phyloP scores from a whole-genome alignment of 257 asterid genomes.

The Nicotiana noctiflora region DNA sequence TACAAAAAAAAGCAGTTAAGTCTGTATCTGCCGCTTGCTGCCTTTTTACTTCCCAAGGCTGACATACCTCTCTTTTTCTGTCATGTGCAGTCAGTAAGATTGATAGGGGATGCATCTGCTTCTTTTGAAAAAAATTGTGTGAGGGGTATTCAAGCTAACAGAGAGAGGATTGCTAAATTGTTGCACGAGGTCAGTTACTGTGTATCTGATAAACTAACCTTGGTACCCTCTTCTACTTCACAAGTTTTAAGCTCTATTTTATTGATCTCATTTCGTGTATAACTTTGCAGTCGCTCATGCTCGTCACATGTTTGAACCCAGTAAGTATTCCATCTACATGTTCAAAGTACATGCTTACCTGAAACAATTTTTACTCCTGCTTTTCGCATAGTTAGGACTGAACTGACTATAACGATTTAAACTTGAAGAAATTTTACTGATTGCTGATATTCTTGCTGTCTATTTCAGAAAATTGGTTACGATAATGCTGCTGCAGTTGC shows the following conservation, averaged over 20 bases:
- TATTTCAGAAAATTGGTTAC: conserved; percentile 81
- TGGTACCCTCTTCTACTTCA: neutral
- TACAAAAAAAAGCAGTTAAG: too few relatives aligned
- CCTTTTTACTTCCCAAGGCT: neutral
- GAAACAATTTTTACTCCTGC: neutral
- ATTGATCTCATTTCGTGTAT: conserved; percentile 9
- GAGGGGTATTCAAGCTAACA: conserved; percentile 88
- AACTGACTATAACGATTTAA: neutral
- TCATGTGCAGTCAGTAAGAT: conserved; percentile 61
- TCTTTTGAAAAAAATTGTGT: conserved; percentile 97
- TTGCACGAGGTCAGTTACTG: conserved; percentile 68
- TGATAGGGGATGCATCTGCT: conserved; percentile 91
- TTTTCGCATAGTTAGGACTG: neutral
- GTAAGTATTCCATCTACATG: conserved; percentile 36
- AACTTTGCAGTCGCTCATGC: conserved; percentile 91
- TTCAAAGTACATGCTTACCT: neutral
- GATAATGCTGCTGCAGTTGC: conserved; percentile 97
- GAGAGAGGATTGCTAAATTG: conserved; percentile 72
- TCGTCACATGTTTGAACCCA: conserved; percentile 91
- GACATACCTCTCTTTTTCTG: neutral
- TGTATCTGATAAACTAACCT: conserved; percentile 1
- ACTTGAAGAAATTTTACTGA: neutral
- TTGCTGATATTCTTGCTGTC: conserved; percentile 5
- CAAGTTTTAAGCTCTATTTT: neutral
- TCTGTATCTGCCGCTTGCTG: neutral